Evolutionary conservation across 192 early-diverging fungal species (phyloP).

Genomic region (Funneliformis geosporum): DNA sequence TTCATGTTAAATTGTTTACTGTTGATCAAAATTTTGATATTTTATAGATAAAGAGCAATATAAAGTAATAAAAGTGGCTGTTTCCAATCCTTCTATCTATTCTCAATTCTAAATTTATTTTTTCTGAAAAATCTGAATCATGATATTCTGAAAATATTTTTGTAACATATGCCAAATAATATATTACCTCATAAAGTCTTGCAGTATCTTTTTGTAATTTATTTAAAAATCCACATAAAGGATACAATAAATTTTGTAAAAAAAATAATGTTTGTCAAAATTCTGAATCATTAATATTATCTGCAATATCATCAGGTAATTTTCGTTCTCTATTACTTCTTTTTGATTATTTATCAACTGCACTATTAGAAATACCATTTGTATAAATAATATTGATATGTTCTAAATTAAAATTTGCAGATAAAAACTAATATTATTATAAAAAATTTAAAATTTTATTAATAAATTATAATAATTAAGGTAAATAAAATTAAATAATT

Average conservation of each 20-base stretch:
- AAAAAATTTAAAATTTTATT: not conserved
- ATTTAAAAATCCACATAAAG: conserved; percentile 5
- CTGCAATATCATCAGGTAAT: not conserved
- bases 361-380: not conserved
- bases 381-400: not conserved
- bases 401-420: not conserved
- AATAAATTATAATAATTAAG: not conserved
- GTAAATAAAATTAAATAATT: not conserved
- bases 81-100: not conserved
- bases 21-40: not conserved
- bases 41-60: not conserved
- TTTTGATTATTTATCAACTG: not conserved
- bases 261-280: not conserved
- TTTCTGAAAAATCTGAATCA: not conserved
- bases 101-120: conserved; percentile 15
- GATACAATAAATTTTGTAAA: conserved; percentile 17
- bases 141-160: not conserved
- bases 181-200: conserved; percentile 2
- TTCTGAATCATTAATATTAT: conserved; percentile 15
- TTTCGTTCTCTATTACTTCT: conserved; percentile 6
- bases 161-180: conserved; percentile 14
- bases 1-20: not conserved
- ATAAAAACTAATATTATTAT: not conserved
- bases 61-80: not conserved
- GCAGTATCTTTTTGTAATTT: conserved; percentile 16